Percentiles rank a stretch among this genome's conserved stretches.
Conservation (phyloP, 2,329 filamentous ascomycete species). For the Rasamsonia emersonii region DNA sequence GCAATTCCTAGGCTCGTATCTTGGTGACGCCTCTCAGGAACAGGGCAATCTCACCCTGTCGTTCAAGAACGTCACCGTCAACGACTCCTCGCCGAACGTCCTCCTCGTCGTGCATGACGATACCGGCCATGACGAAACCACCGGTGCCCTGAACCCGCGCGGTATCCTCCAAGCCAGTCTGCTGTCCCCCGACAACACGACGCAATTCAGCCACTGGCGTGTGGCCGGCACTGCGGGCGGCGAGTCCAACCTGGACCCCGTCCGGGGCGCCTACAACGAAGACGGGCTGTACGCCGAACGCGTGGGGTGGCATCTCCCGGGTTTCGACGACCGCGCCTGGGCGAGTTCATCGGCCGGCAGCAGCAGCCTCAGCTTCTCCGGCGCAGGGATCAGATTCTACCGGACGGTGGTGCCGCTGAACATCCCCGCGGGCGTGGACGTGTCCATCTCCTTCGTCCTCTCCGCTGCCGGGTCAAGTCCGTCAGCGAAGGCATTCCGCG, state of each 20-base stretch:
- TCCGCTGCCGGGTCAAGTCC: slow-evolving; percentile 50
- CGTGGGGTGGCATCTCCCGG: slow-evolving; percentile 48
- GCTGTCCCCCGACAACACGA: slow-evolving; percentile 24
- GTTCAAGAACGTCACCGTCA: slow-evolving; percentile 44
- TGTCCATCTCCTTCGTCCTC: slow-evolving; percentile 47
- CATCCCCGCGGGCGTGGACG: slow-evolving; percentile 45
- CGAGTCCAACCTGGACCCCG: slow-evolving; percentile 44
- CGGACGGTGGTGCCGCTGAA: slow-evolving; percentile 44
- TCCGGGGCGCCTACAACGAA: slow-evolving; percentile 49
- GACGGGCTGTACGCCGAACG: slow-evolving; percentile 48
- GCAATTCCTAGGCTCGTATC: slow-evolving; percentile 55
- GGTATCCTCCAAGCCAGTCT: slow-evolving; percentile 44
- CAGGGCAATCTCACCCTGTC: slow-evolving; percentile 50
- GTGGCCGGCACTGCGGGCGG: slow-evolving; percentile 51
- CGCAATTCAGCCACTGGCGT: slow-evolving; percentile 39
- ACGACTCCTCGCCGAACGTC: slow-evolving; percentile 42
- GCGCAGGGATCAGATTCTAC: slow-evolving; percentile 49
- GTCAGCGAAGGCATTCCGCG: slow-evolving; percentile 43
- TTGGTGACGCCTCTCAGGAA: slow-evolving; percentile 43
- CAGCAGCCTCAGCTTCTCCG: slow-evolving; percentile 34
- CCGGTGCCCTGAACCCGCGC: slow-evolving; percentile 48
- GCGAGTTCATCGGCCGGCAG: too few species aligned
- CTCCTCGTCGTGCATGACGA: slow-evolving; percentile 65
- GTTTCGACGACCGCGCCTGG: slow-evolving; percentile 44
- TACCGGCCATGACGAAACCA: slow-evolving; percentile 62